Base-by-base conservation (phyloP, 1,139 yeast genomes). In the Candida tetrigidarum region DNA sequence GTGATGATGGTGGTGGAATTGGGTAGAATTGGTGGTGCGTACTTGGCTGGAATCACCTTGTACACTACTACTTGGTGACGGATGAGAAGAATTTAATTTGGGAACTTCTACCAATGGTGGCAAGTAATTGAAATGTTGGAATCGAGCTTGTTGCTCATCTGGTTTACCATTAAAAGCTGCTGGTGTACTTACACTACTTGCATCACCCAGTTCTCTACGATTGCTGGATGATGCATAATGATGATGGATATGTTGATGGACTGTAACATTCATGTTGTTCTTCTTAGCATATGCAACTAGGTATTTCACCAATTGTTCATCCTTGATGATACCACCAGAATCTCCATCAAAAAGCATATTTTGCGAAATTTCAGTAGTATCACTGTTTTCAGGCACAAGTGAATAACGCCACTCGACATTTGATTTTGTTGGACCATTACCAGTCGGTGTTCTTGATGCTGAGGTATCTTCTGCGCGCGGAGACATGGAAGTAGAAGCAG, bases 231-330 rank as follows among this genome's bases (percentile, higher is more conserved):
- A 22, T 2, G 75, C 64, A 57, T 81, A 81, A 59, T 81, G 86
- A 58, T 85, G 88, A 57, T 86, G 90, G 42, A 88, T 84, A 63
- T 90, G 96, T 60, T 90, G 96, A 64, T 89, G 96, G 14, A 90
- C 80, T 4, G 90, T 83, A 9, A 90, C 75, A 45, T 81, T 77
- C 46, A 87, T 73, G 25, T 81, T 77, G 52, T 80, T 71, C 36
- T 69, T 67, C 46, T 80, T 80, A 1, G 96, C 96, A 45, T 83
- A 76, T 28, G 80, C 77, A 9, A 86, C 72, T 8, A 86, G 63
- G 48, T 75, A 71, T 42, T 80, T 81, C 0, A 80, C 91, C 15
- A 79, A 56, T 28, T 76, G 81, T 48, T 80, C 77, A 37, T 72
- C 69, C 29, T 69, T 64, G 2, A 85, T 83, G 5, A 63, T 55